phyloP scores from a whole-genome alignment of 495 filamentous ascomycete genomes.

The Aspergillus panamensis region DNA sequence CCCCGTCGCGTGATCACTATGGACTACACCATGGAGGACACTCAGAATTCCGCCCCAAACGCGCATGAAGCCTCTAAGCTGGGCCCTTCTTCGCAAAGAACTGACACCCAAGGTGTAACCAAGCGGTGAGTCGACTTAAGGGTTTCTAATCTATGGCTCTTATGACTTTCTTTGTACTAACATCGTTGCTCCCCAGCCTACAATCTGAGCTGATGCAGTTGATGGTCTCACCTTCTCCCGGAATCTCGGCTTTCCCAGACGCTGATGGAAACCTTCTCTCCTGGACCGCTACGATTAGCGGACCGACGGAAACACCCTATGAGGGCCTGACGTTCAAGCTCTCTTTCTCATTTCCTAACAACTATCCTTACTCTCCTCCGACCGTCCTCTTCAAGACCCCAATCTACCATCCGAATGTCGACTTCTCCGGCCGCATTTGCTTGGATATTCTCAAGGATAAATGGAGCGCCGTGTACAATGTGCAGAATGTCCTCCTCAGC shows the following conservation, averaged over 20 bases:
- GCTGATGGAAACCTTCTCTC: constrained; percentile 82
- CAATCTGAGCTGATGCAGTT: constrained; percentile 97
- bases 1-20: constrained; percentile 36
- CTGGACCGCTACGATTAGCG: constrained; percentile 92
- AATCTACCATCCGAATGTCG: constrained; percentile 92
- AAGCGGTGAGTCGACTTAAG: constrained; percentile 58
- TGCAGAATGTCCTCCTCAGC: constrained; percentile 86
- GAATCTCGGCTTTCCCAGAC: constrained; percentile 91
- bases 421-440: constrained; percentile 89
- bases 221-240: constrained; percentile 91
- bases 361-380: constrained; percentile 92
- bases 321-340: constrained; percentile 88
- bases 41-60: constrained; percentile 67
- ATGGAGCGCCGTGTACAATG: constrained; percentile 94
- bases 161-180: constrained; percentile 7
- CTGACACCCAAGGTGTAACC: constrained; percentile 69
- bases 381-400: constrained; percentile 90
- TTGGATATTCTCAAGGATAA: constrained; percentile 98
- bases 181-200: constrained; percentile 52
- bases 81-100: constrained; percentile 49
- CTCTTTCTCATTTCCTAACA: constrained; percentile 82
- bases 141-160: neutral
- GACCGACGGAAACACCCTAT: constrained; percentile 89
- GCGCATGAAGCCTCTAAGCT: constrained; percentile 58
- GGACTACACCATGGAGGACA: constrained; percentile 68